Evolutionary conservation across 805 yeast species (phyloP), one percentile per base, ranked within the genome.

Genomic region (Tetrapisispora iriomotensis): DNA sequence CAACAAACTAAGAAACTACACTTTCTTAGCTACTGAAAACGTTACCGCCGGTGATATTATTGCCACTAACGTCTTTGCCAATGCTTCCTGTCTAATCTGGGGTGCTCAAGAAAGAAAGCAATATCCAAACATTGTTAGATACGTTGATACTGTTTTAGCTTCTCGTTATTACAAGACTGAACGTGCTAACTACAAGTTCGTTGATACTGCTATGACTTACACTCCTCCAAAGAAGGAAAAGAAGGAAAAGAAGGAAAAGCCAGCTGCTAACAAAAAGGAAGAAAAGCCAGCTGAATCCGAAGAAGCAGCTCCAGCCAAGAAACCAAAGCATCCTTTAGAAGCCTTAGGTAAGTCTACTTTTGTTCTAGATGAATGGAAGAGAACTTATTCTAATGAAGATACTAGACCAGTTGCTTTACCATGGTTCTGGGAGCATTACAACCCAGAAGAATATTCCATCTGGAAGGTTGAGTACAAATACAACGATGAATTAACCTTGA

Each of bases 401-500:
- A 90, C 97, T 62, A 84, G 96, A 71, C 80, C 77, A 64, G 78
- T 68, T 51, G 95, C 96, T 51, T 73, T 90, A 54, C 97, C 97
- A 64, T 92, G 90, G 88, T 92, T 90, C 88, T 92, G 96, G 96
- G 82, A 82, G 65, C 79, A 82, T 72, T 90, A 73, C 75, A 81
- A 90, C 71, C 78, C 92, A 50, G 73, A 77, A 49, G 97, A 90
- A 70, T 90, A 87, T 86, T 88, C 97, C 41, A 66, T 90, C 57
- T 90, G 86, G 86, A 85, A 75, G 75, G 94, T 88, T 58, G 94
- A 78, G 64, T 90, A 82, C 88, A 87, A 84, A 77, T 90, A 92
- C 76, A 88, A 92, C 69, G 97, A 90, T 56, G 98, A 90, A 75
- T 78, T 90, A 67, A 90, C 96, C 53, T 71, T 83, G 68, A 83